Base-by-base conservation (phyloP, 2,329 filamentous ascomycete genomes). In the Periconia macrospinosa region DNA sequence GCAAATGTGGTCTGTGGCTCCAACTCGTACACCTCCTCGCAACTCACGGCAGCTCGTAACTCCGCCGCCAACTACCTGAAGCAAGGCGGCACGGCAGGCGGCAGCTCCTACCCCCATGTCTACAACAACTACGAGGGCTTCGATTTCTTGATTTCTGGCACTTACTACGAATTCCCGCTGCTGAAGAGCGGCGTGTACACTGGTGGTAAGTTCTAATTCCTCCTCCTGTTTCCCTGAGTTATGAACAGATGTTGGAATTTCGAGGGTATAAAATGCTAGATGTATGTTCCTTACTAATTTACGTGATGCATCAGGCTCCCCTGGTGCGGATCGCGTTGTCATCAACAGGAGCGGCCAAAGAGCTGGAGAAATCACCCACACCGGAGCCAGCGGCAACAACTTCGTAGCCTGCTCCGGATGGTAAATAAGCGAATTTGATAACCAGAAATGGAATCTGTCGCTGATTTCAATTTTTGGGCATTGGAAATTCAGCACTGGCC, bases 291-390 rank as follows among this genome's bases (percentile, higher is more conserved):
- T n/a, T n/a, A n/a, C n/a, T n/a, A n/a, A n/a, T n/a, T n/a, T n/a
- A n/a, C n/a, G n/a, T n/a, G n/a, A n/a, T n/a, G 15, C 10, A 15
- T 20, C 27, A 81, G 84, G 85, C 20, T 82, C 81, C 1, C 87
- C 87, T 1, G 87, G 87, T 37, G 75, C 87, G 17, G 86, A 90
- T 67, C 84, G 87, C 47, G 83, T 89, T 49, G 73, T 88, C 30
- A 85, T 90, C 75, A 86, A 84, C 66, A 76, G 66, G 0, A 56
- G 72, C 15, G 82, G 86, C 61, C 54, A 80, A 53, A 79, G 83
- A 43, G 87, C 85, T 14, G 87, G 86, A 37, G 76, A 82, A 27
- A 88, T 90, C 57, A 90, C 88, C 0, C 88, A 90, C 66, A 88
- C 85, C 19, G 87, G 87, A 27, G 87, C 87, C 17, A 83, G 80